phyloP scores from a whole-genome alignment of 495 filamentous ascomycete genomes.

The Aspergillus ellipticus region DNA sequence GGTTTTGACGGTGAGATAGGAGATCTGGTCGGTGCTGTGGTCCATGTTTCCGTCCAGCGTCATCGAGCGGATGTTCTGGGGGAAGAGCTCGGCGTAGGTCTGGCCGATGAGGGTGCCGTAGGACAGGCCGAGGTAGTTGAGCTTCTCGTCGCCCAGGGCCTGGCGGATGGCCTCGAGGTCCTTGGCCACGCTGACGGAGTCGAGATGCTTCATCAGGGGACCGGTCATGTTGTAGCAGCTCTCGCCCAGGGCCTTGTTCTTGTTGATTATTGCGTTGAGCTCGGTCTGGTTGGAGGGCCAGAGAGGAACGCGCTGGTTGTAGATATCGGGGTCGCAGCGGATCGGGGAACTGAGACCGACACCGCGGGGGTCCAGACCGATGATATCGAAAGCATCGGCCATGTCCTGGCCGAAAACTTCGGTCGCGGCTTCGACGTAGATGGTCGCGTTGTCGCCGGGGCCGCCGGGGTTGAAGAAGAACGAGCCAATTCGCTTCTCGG shows the following conservation, averaged over 20 bases:
- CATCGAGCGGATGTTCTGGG: conserved; percentile 34
- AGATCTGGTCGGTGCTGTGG: conserved; percentile 8
- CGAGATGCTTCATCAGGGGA: conserved; percentile 21
- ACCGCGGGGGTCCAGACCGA: conserved; percentile 44
- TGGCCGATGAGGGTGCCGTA: conserved; percentile 59
- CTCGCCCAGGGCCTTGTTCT: conserved; percentile 18
- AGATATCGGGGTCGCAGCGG: conserved; percentile 31
- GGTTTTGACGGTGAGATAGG: too few species aligned
- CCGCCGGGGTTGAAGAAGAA: conserved; percentile 39
- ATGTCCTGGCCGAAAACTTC: not conserved
- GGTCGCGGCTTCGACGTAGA: too few species aligned
- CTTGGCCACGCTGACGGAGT: conserved; percentile 36
- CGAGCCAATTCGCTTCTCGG: conserved; percentile 25
- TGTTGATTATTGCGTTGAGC: not conserved
- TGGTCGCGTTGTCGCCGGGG: conserved; percentile 19
- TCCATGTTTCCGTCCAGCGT: conserved; percentile 47
- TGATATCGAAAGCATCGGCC: conserved; percentile 33
- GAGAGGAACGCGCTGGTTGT: conserved; percentile 31
- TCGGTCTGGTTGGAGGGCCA: conserved; percentile 6
- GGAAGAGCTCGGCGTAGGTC: conserved; percentile 40
- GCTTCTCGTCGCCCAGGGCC: conserved; percentile 35
- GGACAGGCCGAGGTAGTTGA: conserved; percentile 54
- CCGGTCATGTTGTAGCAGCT: conserved; percentile 37
- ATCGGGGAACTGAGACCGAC: conserved; percentile 37
- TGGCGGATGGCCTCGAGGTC: conserved; percentile 43